phyloP scores from a whole-genome alignment of 805 yeast species.

The Candida peoriensis region DNA sequence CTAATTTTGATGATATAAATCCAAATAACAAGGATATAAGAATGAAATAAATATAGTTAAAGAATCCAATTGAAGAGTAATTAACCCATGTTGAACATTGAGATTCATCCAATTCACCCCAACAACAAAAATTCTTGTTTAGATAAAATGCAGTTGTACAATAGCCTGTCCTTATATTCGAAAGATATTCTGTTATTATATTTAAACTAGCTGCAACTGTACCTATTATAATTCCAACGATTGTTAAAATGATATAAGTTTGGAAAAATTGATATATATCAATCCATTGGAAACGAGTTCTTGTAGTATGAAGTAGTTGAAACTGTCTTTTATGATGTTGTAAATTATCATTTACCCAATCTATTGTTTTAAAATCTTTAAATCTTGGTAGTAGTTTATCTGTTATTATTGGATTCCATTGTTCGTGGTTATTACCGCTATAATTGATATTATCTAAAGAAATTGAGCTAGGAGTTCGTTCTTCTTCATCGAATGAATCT shows the following conservation, averaged over 20 bases:
- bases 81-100: constrained; percentile 63
- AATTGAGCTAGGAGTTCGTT: too few species aligned
- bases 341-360: constrained; percentile 62
- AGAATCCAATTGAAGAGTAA: constrained; percentile 46
- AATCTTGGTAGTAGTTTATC: constrained; percentile 36
- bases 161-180: constrained; percentile 72
- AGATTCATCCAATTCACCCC: constrained; percentile 45
- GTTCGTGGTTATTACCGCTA: too few species aligned
- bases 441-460: too few species aligned
- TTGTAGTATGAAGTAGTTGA: constrained; percentile 1
- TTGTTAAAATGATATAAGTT: constrained; percentile 66
- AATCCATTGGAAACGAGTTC: constrained; percentile 5
- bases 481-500: too few species aligned
- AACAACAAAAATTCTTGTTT: constrained; percentile 77
- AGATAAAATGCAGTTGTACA: constrained; percentile 68
- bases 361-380: constrained; percentile 60
- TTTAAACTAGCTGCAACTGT: constrained; percentile 76
- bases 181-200: constrained; percentile 81
- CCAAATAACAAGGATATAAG: constrained; percentile 58
- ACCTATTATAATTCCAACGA: constrained; percentile 77
- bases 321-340: constrained; percentile 34
- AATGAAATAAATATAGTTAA: constrained; percentile 57
- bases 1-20: constrained; percentile 59
- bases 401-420: too few species aligned
- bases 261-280: constrained; percentile 18